Base-by-base conservation (phyloP, 75 land plant genomes). In the Picea sitchensis region DNA sequence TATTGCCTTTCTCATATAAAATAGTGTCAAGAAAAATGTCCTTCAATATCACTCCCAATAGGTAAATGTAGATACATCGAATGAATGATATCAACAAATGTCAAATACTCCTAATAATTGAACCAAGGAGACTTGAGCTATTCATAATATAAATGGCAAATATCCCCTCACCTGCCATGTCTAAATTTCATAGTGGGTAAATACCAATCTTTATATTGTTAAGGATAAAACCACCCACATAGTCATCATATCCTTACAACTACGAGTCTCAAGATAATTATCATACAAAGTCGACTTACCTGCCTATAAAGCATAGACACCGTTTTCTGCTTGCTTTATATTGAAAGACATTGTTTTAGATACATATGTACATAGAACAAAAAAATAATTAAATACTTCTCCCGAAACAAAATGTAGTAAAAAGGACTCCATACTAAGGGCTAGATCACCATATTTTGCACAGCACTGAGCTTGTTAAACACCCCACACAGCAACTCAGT, bases 331-430 rank as follows among this genome's bases (percentile, higher is more conserved):
- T 51, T 51, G 56, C 11, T 51, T 8, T 51, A 51, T 71, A 18
- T 21, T 71, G 73, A 71, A 18, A 44, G 73, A 71, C 44, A 38
- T 71, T 0, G 12, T 6, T 38, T 71, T 38, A 38, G 54, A n/a
- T 71, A 71, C 73, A 71, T 71, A 71, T 71, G n/a, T 71, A 71
- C 73, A 71, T 20, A 47, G 11, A 71, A 71, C 73, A 51, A 71
- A 34, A 69, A 71, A 71, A 71, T 69, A 71, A 71, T 71, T 47
- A 71, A 71, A 38, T 71, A 71, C 54, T 51, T 44, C 54, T 68
- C 47, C 44, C 54, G n/a, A 71, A 71, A 38, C 47, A 38, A 71
- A 8, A 71, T 71, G 51, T 38, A 14, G 41, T 8, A 38, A 69
- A 44, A 71, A 41, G 73, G 8, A 71, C 36, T 20, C 54, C 54